Percentiles rank a stretch among this genome's conserved stretches.
phyloP scores from a whole-genome alignment of 345 rosid species.

The Crucihimalaya himalaica region DNA sequence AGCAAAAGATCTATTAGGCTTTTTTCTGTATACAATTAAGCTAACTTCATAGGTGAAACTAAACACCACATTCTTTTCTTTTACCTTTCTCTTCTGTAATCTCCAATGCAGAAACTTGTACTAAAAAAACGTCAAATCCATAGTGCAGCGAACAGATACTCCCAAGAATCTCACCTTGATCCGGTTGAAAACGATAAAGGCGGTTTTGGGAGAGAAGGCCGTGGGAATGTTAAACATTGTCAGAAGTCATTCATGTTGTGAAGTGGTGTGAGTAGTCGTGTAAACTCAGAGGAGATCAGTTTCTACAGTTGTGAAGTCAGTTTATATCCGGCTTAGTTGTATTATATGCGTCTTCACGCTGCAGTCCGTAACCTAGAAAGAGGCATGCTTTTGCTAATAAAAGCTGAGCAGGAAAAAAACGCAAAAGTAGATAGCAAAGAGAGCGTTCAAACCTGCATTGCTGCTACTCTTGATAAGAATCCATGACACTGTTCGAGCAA shows the following conservation, averaged over 20 bases:
- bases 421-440: background rate
- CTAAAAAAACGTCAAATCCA: background rate
- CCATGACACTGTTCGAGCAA: constrained; percentile 70
- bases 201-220: constrained; percentile 17
- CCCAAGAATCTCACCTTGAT: constrained; percentile 23
- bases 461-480: constrained; percentile 65
- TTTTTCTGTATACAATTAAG: constrained; percentile 24
- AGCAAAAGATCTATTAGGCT: background rate
- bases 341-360: constrained; percentile 89
- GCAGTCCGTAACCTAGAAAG: constrained; percentile 67
- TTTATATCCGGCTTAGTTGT: constrained; percentile 56
- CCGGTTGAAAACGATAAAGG: constrained; percentile 20
- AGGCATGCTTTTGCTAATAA: constrained; percentile 17
- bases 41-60: background rate
- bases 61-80: constrained; percentile 20
- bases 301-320: constrained; percentile 69
- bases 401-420: constrained; percentile 11
- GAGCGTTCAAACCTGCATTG: constrained; percentile 67
- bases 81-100: constrained; percentile 1
- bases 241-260: constrained; percentile 36
- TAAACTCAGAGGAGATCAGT: constrained; percentile 58
- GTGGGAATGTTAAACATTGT: constrained; percentile 35
- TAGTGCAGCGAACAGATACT: constrained; percentile 10
- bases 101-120: constrained; percentile 5
- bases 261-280: constrained; percentile 57